Evolutionary conservation across 1,284 basidiomycete species (phyloP), one percentile per base, ranked within the genome.

Genomic region (Ceratobasidium sp.): DNA sequence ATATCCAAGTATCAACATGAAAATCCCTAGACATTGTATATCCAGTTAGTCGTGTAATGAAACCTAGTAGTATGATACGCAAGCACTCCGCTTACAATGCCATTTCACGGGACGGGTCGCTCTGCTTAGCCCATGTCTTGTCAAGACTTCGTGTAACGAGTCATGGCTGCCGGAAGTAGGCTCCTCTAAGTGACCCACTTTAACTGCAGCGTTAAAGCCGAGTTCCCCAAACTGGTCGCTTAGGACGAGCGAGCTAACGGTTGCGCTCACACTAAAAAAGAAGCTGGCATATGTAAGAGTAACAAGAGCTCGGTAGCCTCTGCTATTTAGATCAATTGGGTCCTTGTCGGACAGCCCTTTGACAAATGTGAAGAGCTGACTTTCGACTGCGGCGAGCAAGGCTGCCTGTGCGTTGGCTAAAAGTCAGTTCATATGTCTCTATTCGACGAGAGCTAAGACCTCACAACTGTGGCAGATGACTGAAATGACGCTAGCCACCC

Each of bases 401-500:
- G 63, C 42, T 13, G 63, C 18, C 40, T 46, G n/a, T 5, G 9
- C 13, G 20, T 7, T 4, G 28, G 13, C 20, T 44, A 4, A 42
- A 18, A 46, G 44, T 23, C 18, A 9, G 44, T 26, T 7, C 20
- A 18, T 20, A 18, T 7, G 3, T n/a, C 18, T 42, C 66, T 53
- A 20, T 53, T 5, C 26, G 18, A 12, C 5, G 42, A 44, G 26
- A 33, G 33, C 33, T 20, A 13, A 18, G n/a, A 20, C 20, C 49
- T 28, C 10, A 68, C 66, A 23, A 68, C 66, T 33, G 66, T 53
- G n/a, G 49, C 66, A 4, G 66, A 40, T 12, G 39, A 23, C 39
- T 70, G 68, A 56, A 70, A 70, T 18, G 68, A n/a, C 4, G 49
- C 18, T 23, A 39, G 49, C 68, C 68, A 70, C 3, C 68, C 68